Evolutionary conservation across 805 yeast species (phyloP).

Genomic region (Starmerella powellii): DNA sequence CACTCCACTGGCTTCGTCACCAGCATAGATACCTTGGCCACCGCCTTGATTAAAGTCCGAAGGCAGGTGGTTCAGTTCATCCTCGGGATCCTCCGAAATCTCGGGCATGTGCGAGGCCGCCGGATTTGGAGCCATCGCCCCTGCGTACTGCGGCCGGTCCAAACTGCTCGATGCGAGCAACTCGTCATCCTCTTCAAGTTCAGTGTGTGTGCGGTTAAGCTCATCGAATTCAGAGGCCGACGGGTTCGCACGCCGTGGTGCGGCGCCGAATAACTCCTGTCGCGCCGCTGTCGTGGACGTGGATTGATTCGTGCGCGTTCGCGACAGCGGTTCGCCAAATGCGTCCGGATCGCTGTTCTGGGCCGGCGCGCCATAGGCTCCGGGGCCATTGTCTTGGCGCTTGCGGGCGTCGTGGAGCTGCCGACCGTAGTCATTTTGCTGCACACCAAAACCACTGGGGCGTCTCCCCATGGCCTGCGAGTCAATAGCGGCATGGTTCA

Average conservation of each 20-base stretch:
- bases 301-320: slow-evolving; percentile 20
- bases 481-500: too few relatives aligned
- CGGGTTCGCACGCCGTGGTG: slow-evolving; percentile 4
- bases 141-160: slow-evolving; percentile 6
- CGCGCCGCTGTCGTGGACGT: slow-evolving; percentile 19
- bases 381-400: too few relatives aligned
- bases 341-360: slow-evolving; percentile 1
- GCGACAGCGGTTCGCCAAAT: slow-evolving; percentile 10
- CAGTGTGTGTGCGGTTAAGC: slow-evolving; percentile 23
- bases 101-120: slow-evolving; percentile 1
- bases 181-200: slow-evolving; percentile 16
- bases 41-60: slow-evolving; percentile 7
- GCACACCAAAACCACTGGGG: too few relatives aligned
- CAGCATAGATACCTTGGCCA: not conserved
- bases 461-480: too few relatives aligned
- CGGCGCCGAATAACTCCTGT: slow-evolving; percentile 25
- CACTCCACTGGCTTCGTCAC: not conserved
- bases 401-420: too few relatives aligned
- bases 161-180: slow-evolving; percentile 3
- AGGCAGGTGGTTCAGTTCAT: slow-evolving; percentile 22
- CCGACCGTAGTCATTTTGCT: too few relatives aligned
- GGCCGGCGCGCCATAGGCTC: not conserved
- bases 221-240: slow-evolving; percentile 22
- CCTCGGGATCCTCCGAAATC: slow-evolving; percentile 5
- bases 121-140: too few relatives aligned